Base-by-base conservation (phyloP, 495 filamentous ascomycete genomes). In the Extremus antarcticus region DNA sequence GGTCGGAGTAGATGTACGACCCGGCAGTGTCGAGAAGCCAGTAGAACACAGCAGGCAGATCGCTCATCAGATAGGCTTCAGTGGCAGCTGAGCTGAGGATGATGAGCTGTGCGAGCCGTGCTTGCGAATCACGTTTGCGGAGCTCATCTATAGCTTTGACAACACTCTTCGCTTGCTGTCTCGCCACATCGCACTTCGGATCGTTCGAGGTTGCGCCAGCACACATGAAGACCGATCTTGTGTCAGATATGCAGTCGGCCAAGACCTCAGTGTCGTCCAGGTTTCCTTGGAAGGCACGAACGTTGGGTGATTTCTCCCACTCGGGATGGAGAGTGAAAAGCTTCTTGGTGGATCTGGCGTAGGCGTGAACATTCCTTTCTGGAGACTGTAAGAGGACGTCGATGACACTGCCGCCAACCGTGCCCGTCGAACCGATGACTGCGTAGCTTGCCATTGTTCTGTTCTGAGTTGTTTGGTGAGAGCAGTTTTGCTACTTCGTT, bases 71-170 rank as follows among this genome's bases (percentile, higher is more conserved):
- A 16, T 62, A 47, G 21, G 65, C 51, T 56, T 73, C 70, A 35
- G 75, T 25, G 9, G 66, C 68, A 3, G 61, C 61, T 8, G 73
- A 74, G 13, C 57, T 65, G 24, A 77, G 68, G 20, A 73, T 60
- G 21, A 76, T 51, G 16, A 78, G 56, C 50, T 63, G 69, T 1
- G 74, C 73, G 15, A 64, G n/a, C 1, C 29, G 51, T 1, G 41
- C 39, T 2, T 25, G 17, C 1, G 25, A 19, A 8, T 32, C 40
- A 47, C 24, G 29, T 8, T n/a, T 17, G 23, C 23, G 41, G 3
- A 54, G 23, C 20, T 49, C 21, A 21, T 54, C 41, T 9, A 76
- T 57, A 2, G 71, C 69, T 0, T 51, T 43, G 24, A 76, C 51
- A 15, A 76, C 57, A 19, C 38, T 50, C 19, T 55, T 46, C 0